Base-by-base conservation (phyloP, 176 grass and related monocot species). In the Raddia distichophylla region DNA sequence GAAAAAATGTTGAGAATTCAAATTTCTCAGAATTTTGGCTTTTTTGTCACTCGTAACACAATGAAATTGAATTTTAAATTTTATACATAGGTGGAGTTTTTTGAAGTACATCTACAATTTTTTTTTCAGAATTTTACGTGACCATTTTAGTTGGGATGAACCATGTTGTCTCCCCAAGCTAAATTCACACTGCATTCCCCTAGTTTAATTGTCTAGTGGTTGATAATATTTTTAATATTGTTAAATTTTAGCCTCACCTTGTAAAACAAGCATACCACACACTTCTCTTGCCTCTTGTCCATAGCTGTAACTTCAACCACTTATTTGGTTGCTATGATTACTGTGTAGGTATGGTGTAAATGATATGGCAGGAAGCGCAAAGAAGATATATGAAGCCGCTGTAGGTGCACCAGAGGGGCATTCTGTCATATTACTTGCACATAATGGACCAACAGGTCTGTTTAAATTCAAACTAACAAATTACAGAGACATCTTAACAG, bases 381-480 rank as follows among this genome's bases (percentile, higher is more conserved):
- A 87, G 76, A 99, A 95, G 92, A 99, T 99, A 71, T 91, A 66
- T 54, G 82, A 88, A 71, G 82, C 89, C 86, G 96, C 93, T 46
- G 4, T 78, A 37, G 57, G 76, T 66, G 84, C 86, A 71, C 89
- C 89, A 70, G 87, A 88, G 60, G 91, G 63, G 42, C 89, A 95
- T 84, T 82, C 51, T 65, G 77, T 99, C 19, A 82, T 99, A 86
- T 45, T 99, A 79, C 93, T 99, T 77, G 93, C 91, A 14, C 96
- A 99, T 87, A 95, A 99, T 91, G 96, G 96, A 58, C 96, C 96
- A 81, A 99, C 90, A 95, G 91, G 96, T 99, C 60, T 66, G 42
- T 82, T 17, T 71, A 77, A 17, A 57, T 79, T 67, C 18, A 15
- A 72, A 37, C 65, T 40, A 18, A 18, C 10, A 19, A 33, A 37